Evolutionary conservation across 2,329 filamentous ascomycete species (phyloP), one percentile per base, ranked within the genome.

Genomic region (Colletotrichum lindemuthianum): DNA sequence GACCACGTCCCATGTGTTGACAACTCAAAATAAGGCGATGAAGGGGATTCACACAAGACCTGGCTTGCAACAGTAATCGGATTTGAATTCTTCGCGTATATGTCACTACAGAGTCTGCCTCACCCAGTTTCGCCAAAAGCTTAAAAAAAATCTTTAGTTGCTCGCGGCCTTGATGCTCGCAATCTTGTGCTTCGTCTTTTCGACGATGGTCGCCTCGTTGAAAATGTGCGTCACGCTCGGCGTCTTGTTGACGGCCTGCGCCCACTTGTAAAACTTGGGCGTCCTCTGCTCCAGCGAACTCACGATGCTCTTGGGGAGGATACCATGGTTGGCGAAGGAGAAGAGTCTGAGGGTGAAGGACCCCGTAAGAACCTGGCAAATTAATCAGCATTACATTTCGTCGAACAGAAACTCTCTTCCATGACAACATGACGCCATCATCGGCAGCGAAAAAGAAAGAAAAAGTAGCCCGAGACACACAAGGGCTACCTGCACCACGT

Each of bases 261-360:
- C 86, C 91, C 91, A 94, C 68, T 84, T 86, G 72, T 82, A 83
- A 73, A 92, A 92, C 60, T 84, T 85, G 1, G 91, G 91, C n/a
- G 89, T 78, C 60, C 81, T 80, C 63, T 84, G 75, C 61, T 79
- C 78, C 59, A 90, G 76, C 16, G 77, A 80, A 52, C 76, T 73
- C 50, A 77, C 72, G 59, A 88, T 73, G 32, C 73, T 82, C 57
- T 72, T 52, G 0, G 86, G 88, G 59, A 87, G 74, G 13, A 92
- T 63, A 1, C 79, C 81, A 24, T 85, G 78, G 71, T 88, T 87
- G 0, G 82, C 72, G 34, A 87, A 81, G 1, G 80, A 75, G 48
- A 88, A 80, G 16, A 89, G 73, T 2, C 91, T 83, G 16, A 93
- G 72, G 9, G 92, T 72, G 73, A 93, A 93, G 0, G 90, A 88